Evolutionary conservation across 169 alveolate genomes (phyloP), one percentile per base, ranked within the genome.

Genomic region (Ichthyophthirius multifiliis): DNA sequence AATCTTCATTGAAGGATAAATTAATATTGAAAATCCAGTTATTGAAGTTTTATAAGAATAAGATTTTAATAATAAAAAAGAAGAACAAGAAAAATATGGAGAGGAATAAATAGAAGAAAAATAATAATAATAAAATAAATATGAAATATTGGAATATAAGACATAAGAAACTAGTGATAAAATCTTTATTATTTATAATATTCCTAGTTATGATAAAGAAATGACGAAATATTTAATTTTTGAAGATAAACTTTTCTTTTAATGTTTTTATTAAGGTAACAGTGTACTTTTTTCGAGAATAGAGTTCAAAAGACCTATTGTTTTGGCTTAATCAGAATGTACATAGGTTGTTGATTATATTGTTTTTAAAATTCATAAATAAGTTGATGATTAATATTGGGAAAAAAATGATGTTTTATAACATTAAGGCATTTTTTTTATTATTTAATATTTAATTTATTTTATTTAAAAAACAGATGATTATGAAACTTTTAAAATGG

Each of bases 51-150:
- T 55, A 4, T 55, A 34, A 15, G 16, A 55, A 55, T 27, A 55
- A n/a, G n/a, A n/a, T n/a, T n/a, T n/a, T 4, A 67, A 13, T 1
- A 67, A 20, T 67, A 18, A 67, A 35, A 12, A 67, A 35, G 35
- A 32, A 64, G 15, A 34, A 31, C 30, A 67, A 16, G 34, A 16
- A 2, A 62, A 34, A 67, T 34, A 18, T 1, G 62, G 41, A 35
- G 77, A 67, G 45, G 77, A 67, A 2, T 30, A 67, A 35, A 62
- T 15, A 1, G 77, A 67, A 37, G 43, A 37, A 67, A 30, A 67
- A 16, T n/a, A 67, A 67, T 18, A 13, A 6, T 65, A 5, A 35
- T 20, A 65, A 31, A 37, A 34, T 4, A 44, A 44, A 4, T 15
- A 15, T 16, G 30, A 67, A 67, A 41, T 32, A 30, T 13, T 64